Evolutionary conservation across 768 basidiomycete species (phyloP).

Genomic region (Pleurotus sapidus): DNA sequence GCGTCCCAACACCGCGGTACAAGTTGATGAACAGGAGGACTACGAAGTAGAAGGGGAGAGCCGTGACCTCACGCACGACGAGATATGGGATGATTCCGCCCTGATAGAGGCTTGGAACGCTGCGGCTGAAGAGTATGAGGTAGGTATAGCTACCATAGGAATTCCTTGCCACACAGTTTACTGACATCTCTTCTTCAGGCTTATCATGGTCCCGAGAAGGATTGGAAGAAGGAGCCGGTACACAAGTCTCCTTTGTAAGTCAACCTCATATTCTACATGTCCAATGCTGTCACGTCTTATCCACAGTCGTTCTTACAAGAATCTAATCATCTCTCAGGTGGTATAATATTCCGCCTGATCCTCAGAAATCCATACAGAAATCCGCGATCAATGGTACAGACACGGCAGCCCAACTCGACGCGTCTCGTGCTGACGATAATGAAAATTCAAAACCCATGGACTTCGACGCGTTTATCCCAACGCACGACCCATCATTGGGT

Average conservation of each 20-base stretch:
- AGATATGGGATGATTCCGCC: slow-evolving; percentile 87
- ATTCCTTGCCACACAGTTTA: neutral
- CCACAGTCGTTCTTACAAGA: neutral
- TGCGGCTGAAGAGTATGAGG: slow-evolving; percentile 79
- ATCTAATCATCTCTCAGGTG: slow-evolving; percentile 43
- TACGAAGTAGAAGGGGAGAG: slow-evolving; percentile 51
- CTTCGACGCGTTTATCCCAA: slow-evolving; percentile 69
- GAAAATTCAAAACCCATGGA: slow-evolving; percentile 53
- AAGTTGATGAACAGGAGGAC: slow-evolving; percentile 19
- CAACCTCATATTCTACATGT: neutral
- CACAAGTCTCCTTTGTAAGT: slow-evolving; percentile 75
- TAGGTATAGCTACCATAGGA: slow-evolving; percentile 19
- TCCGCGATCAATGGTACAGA: slow-evolving; percentile 7
- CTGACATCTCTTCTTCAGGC: slow-evolving; percentile 31
- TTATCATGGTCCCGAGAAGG: slow-evolving; percentile 64
- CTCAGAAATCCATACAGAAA: slow-evolving; percentile 17
- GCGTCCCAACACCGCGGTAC: slow-evolving; percentile 19
- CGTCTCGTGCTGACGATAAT: slow-evolving; percentile 33
- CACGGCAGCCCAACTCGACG: slow-evolving; percentile 7
- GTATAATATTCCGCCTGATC: slow-evolving; percentile 64
- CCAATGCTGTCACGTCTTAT: neutral
- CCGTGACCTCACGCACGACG: slow-evolving; percentile 63
- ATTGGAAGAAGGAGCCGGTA: slow-evolving; percentile 69
- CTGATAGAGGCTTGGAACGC: slow-evolving; percentile 84
- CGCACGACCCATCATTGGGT: slow-evolving; percentile 63